Conservation (phyloP, 192 early-diverging fungal species). For the Fimicolochytrium jonesii region DNA sequence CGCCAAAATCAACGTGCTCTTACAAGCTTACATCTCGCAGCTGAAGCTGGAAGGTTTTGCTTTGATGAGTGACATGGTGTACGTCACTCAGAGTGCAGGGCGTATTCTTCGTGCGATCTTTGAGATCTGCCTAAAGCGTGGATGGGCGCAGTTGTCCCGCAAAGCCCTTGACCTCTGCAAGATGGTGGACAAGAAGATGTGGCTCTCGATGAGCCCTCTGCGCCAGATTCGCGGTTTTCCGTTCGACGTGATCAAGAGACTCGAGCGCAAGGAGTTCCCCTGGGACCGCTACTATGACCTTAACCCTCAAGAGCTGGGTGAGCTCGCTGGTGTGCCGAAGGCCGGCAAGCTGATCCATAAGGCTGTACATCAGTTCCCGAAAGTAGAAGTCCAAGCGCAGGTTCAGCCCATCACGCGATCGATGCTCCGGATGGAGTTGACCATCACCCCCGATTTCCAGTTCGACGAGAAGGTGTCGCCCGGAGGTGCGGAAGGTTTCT, state of each 20-base stretch:
- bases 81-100: conserved; percentile 92
- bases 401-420: conserved; percentile 93
- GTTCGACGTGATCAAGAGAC: conserved; percentile 72
- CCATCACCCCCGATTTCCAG: conserved; percentile 88
- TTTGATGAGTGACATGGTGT: conserved; percentile 95
- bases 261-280: conserved; percentile 91
- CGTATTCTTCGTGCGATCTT: conserved; percentile 94
- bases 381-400: conserved; percentile 80
- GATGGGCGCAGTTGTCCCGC: conserved; percentile 89
- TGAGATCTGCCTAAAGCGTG: conserved; percentile 90
- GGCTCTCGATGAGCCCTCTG: conserved; percentile 93
- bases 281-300: conserved; percentile 96
- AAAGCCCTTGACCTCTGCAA: conserved; percentile 91
- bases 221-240: conserved; percentile 84
- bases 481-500: conserved; percentile 84
- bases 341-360: conserved; percentile 87
- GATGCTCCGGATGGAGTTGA: conserved; percentile 85
- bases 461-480: conserved; percentile 84
- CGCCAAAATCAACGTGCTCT: conserved; percentile 89
- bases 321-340: conserved; percentile 80
- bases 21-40: conserved; percentile 95
- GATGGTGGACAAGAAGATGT: conserved; percentile 94
- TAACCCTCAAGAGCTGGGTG: conserved; percentile 85
- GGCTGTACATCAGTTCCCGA: conserved; percentile 90
- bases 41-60: conserved; percentile 92